Conservation (phyloP, 2,329 filamentous ascomycete genomes). For the Colletotrichum noveboracense region DNA sequence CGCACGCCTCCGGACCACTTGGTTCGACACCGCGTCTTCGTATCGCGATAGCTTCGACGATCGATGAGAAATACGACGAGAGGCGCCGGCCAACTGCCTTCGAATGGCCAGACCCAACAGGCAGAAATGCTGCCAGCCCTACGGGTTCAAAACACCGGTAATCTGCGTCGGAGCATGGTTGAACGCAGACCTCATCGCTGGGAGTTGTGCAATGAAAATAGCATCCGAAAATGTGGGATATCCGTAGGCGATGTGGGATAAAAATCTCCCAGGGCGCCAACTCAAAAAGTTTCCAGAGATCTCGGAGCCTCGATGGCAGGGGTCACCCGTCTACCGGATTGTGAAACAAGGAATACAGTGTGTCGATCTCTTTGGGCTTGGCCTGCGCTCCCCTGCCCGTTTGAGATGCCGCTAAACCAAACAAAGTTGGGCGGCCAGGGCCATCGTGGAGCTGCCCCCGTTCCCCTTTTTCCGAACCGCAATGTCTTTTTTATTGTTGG, state of each 20-base stretch:
- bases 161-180: constrained; percentile 7
- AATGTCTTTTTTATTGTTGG: constrained; percentile 12
- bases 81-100: not conserved
- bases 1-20: not conserved
- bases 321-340: not conserved
- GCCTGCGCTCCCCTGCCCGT: not conserved
- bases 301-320: not conserved
- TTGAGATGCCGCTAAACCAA: not conserved
- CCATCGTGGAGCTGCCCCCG: not conserved
- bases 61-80: not conserved
- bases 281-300: not conserved
- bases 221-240: not conserved
- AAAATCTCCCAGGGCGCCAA: not conserved
- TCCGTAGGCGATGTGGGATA: not conserved
- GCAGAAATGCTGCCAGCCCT: constrained; percentile 8
- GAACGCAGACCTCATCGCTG: not conserved
- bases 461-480: not conserved
- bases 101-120: not conserved
- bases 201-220: not conserved
- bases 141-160: not conserved
- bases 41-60: not conserved
- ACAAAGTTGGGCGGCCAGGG: not conserved
- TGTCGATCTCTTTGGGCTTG: constrained; percentile 4
- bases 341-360: constrained; percentile 8
- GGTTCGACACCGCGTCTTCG: not conserved